Evolutionary conservation across 2,329 filamentous ascomycete species (phyloP).

Genomic region (Aureobasidium sp.): DNA sequence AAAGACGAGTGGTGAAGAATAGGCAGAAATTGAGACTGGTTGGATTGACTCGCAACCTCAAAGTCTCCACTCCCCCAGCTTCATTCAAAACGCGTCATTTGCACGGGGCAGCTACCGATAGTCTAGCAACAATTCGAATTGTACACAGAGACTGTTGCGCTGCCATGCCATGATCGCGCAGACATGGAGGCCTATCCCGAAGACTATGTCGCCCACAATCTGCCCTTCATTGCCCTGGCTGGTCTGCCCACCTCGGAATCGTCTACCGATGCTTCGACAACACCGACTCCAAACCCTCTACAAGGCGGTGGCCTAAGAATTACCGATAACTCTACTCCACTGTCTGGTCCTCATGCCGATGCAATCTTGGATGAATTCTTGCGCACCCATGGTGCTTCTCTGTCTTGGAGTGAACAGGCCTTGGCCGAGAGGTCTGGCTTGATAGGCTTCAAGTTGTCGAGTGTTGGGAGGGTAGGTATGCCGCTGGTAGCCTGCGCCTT

Average conservation of each 20-base stretch:
- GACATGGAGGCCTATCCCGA: slow-evolving; percentile 71
- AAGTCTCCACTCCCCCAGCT: neutral
- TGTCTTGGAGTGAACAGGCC: slow-evolving; percentile 61
- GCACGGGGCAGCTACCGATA: neutral
- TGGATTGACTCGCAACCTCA: neutral
- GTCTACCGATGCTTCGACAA: neutral
- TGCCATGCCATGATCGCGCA: neutral
- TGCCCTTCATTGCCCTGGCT: slow-evolving; percentile 76
- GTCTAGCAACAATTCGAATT: neutral
- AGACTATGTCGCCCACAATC: slow-evolving; percentile 78
- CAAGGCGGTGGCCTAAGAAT: slow-evolving; percentile 52
- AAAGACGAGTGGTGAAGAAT: neutral
- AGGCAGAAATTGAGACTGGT: no score
- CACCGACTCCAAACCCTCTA: neutral
- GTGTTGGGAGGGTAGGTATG: slow-evolving; percentile 71
- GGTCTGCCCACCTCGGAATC: slow-evolving; percentile 47
- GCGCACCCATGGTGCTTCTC: slow-evolving; percentile 55
- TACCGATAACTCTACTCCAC: slow-evolving; percentile 61
- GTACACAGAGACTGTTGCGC: neutral
- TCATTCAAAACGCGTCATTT: neutral
- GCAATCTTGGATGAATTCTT: slow-evolving; percentile 60
- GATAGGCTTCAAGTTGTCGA: slow-evolving; percentile 60
- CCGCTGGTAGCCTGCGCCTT: slow-evolving; percentile 17
- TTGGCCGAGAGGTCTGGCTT: slow-evolving; percentile 39
- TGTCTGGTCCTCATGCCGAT: slow-evolving; percentile 59